A percentile compares a stretch with the other conserved stretches of the same genome.
phyloP scores from a whole-genome alignment of 768 basidiomycete genomes.

The Boletus rubropictus region DNA sequence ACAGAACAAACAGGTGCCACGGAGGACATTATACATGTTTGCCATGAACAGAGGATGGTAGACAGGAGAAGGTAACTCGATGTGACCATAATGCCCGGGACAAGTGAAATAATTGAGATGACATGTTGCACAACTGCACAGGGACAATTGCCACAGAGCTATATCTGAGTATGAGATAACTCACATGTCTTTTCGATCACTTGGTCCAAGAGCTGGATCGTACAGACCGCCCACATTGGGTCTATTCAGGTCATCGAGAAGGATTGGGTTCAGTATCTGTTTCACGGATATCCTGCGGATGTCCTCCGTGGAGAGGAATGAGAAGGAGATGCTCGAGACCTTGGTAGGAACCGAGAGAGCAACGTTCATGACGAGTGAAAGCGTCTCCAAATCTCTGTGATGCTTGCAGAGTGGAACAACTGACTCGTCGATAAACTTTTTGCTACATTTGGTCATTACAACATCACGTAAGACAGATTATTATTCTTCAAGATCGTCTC shows the following conservation, averaged over 20 bases:
- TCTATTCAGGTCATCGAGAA: conserved; percentile 89
- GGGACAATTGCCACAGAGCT: conserved; percentile 4
- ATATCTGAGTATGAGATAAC: conserved; percentile 30
- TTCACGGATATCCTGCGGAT: conserved; percentile 94
- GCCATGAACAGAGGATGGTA: conserved; percentile 96
- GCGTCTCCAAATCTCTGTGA: neutral
- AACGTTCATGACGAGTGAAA: conserved; percentile 66
- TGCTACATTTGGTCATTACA: conserved; percentile 5
- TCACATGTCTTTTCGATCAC: conserved; percentile 84
- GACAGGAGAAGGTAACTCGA: conserved; percentile 90
- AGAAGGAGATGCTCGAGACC: conserved; percentile 83
- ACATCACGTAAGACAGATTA: conserved; percentile 12
- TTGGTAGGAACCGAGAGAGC: conserved; percentile 82
- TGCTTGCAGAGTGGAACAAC: too few species aligned
- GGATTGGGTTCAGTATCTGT: conserved; percentile 87
- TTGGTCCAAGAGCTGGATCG: conserved; percentile 91
- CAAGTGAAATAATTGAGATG: conserved; percentile 89
- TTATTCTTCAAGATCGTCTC: neutral
- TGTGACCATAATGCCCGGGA: conserved; percentile 97
- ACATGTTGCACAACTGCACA: conserved; percentile 83
- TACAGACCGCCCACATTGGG: conserved; percentile 92
- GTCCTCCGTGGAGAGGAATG: conserved; percentile 84
- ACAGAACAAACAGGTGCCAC: conserved; percentile 89
- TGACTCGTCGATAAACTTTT: conserved; percentile 13
- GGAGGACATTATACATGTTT: conserved; percentile 81